A percentile compares a stretch with the other conserved stretches of the same genome.
Evolutionary conservation across 345 rosid species (phyloP).

Genomic region (Turnera subulata): DNA sequence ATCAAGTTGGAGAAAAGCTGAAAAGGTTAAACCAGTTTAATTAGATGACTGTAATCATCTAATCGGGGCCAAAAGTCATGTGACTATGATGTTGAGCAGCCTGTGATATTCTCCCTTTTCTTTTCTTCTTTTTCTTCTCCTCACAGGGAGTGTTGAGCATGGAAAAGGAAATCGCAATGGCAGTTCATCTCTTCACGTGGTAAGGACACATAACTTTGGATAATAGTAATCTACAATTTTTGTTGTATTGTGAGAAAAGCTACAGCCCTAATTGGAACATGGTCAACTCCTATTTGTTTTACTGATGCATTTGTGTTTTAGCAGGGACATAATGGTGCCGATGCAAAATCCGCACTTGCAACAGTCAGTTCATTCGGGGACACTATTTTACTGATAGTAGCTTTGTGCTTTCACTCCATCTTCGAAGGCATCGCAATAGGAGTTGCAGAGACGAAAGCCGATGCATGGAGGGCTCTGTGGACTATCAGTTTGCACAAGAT

Average conservation of each 20-base stretch:
- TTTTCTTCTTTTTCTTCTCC: neutral
- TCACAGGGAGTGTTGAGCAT: slow-evolving; percentile 22
- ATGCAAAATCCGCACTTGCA: slow-evolving; percentile 16
- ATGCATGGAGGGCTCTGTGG: slow-evolving; percentile 84
- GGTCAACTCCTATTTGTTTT: neutral
- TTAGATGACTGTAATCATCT: neutral
- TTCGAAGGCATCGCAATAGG: slow-evolving; percentile 87
- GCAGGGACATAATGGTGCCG: slow-evolving; percentile 17
- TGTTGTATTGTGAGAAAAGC: no score
- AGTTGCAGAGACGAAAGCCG: slow-evolving; percentile 49
- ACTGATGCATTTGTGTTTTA: neutral
- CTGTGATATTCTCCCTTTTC: no score
- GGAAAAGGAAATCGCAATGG: slow-evolving; percentile 20
- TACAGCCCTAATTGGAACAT: neutral
- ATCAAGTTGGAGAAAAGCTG: no score
- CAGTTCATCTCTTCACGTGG: slow-evolving; percentile 18
- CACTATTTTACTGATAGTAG: slow-evolving; percentile 60
- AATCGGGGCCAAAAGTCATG: neutral
- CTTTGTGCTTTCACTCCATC: slow-evolving; percentile 84
- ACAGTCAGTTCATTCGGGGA: slow-evolving; percentile 53
- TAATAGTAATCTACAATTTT: neutral
- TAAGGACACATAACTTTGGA: neutral
- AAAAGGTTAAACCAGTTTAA: no score
- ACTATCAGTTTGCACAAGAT: slow-evolving; percentile 64
- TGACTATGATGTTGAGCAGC: no score